Percentiles rank a stretch among this genome's conserved stretches.
These are phyloP conservation scores for Blastobotrys peoriensis DNA, from an alignment of 805 yeast species.

Conservation along the genomic window DNA sequence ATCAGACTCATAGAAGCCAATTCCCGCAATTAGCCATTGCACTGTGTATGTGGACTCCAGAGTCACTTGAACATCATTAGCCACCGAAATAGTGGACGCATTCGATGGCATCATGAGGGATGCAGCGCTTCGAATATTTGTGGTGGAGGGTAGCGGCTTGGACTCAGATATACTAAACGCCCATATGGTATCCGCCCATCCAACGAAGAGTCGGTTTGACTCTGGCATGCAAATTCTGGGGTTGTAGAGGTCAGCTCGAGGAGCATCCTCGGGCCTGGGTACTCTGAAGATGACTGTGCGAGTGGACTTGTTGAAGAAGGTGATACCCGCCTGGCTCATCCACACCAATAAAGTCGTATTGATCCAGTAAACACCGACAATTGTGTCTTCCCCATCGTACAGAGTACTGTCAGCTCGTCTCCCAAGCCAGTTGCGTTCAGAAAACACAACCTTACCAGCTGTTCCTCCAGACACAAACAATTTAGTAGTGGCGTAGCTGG, in stretches of 20 bases:
- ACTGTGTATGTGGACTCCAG: slow-evolving; percentile 35
- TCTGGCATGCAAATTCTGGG: slow-evolving; percentile 69
- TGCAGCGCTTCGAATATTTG: slow-evolving; percentile 12
- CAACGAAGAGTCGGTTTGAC: slow-evolving; percentile 59
- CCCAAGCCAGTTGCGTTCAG: slow-evolving; percentile 84
- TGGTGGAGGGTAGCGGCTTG: slow-evolving; percentile 12
- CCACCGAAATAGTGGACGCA: slow-evolving; percentile 14
- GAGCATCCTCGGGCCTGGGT: slow-evolving; percentile 47
- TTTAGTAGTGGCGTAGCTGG: slow-evolving; percentile 53
- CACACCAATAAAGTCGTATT: slow-evolving; percentile 62
- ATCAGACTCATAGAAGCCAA: slow-evolving; percentile 69
- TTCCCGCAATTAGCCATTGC: slow-evolving; percentile 63
- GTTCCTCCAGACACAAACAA: slow-evolving; percentile 85
- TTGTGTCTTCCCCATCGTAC: slow-evolving; percentile 57
- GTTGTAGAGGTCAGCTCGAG: slow-evolving; percentile 75
- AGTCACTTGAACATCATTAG: slow-evolving; percentile 20
- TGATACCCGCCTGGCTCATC: slow-evolving; percentile 79
- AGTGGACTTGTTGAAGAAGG: slow-evolving; percentile 53
- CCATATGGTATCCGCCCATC: slow-evolving; percentile 84
- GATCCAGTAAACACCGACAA: slow-evolving; percentile 58
- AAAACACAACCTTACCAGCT: slow-evolving; percentile 71
- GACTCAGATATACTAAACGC: slow-evolving; percentile 43
- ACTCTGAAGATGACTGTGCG: slow-evolving; percentile 46
- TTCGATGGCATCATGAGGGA: slow-evolving; percentile 13
- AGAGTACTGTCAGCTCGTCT: slow-evolving; percentile 63